Evolutionary conservation across 306 rosid genomes (phyloP), one percentile per base, ranked within the genome.

Genomic region (Morella rubra): DNA sequence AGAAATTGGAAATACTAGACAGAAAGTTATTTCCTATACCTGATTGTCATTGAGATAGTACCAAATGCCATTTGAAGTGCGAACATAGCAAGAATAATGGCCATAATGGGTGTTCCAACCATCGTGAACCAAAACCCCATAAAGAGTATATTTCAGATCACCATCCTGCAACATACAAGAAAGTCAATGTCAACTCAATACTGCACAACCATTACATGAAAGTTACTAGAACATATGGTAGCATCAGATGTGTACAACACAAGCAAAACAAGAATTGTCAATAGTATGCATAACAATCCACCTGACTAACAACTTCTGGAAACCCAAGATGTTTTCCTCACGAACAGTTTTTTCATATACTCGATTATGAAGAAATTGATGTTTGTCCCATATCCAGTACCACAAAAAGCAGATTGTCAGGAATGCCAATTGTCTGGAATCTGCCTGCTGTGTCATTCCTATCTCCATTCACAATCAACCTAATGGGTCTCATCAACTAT

Each of bases 31-130:
- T 66, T 73, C 50, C 66, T 84, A 60, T 85, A 96, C 99, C 93
- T 82, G 84, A 47, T 85, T 91, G 85, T 96, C 99, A 77, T 96
- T 97, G 77, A 96, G 87, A 68, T 96, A 85, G 85, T 92, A 89
- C 99, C 99, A 96, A 88, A 92, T 86, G 84, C 89, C 91, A 79
- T 85, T 88, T 77, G 97, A 87, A 52, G 99, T 96, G 79, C 99
- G 98, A 74, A 91, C 98, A 83, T 80, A 96, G 84, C 98, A 96
- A 73, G 85, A 89, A 74, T 92, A 96, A 74, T 96, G 99, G 46
- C 99, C 99, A 58, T 92, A 89, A 73, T 87, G 94, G 62, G 99
- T 96, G 91, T 87, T 89, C 69, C 80, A 84, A 82, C 99, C 99
- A 73, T 86, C 80, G 73, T 96, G 99, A 73, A 96, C 99, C 67